Base-by-base conservation (phyloP, 2,329 filamentous ascomycete genomes). In the Penicillium janthinellum region DNA sequence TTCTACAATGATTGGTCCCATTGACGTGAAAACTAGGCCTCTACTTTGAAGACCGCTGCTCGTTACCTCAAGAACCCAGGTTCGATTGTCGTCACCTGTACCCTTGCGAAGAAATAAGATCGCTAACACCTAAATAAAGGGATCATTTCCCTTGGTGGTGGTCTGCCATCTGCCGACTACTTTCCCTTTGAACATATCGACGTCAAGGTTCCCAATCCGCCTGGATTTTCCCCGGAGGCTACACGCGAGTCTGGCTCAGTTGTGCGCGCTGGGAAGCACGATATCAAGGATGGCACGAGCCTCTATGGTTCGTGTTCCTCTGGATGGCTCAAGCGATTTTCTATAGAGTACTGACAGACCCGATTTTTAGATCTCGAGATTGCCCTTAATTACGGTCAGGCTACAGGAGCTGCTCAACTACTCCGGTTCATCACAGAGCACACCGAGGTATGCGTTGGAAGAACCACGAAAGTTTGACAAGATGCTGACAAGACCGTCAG, bases 351-450 rank as follows among this genome's bases (percentile, higher is more conserved):
- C 60, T 67, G 44, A 66, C 56, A 15, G 22, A 14, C 8, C 5
- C 31, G 35, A 8, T 17, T 2, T 25, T 8, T 11, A 79, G 95
- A 99, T 78, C 85, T 99, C 54, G 87, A 90, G 48, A 91, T 96
- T 63, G 90, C 90, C 1, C 88, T 97, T 74, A 98, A 99, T 79
- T 99, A 99, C 75, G 91, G 90, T 37, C 92, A 96, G 78, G 88
- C 92, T 8, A 87, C 87, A 17, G 95, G 95, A 17, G 87, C 91
- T 11, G 90, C 92, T 3, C 95, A 96, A 78, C 82, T 99, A 75
- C 81, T 97, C 63, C 88, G 95, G 61, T 98, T 90, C 79, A 83
- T 98, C 53, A 96, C 93, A 0, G 95, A 99, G 80, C 95, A 98
- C 78, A 96, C 93, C 0, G 94, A 99, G 78, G 80, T 81, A 68